Base-by-base conservation (phyloP, 176 grass and related monocot species). In the Oryza nivara region DNA sequence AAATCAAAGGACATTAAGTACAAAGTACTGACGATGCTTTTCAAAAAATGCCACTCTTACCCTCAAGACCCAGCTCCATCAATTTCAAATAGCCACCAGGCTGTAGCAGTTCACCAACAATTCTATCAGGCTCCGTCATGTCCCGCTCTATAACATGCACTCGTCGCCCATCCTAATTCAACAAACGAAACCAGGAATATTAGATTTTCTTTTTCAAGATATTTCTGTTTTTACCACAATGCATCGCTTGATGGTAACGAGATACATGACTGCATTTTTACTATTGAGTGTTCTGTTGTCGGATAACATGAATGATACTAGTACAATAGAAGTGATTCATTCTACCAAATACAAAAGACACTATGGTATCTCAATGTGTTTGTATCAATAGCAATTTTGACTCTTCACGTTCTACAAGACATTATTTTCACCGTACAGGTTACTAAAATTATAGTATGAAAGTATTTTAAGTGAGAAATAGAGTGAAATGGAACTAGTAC, bases 61-160 rank as follows among this genome's bases (percentile, higher is more conserved):
- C 96, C 78, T 96, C 47, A 30, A 99, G 90, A 81, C 82, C 93
- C 81, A 99, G 67, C 69, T 99, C 96, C 2, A 99, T 85, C 82
- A 99, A 83, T 88, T 90, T 99, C 65, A 99, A 78, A 79, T 96
- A 99, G 66, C 96, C 96, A 67, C 96, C 96, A 36, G 96, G 96
- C 44, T 99, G 96, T 75, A 96, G 84, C 13, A 99, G 84, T 84
- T 99, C 96, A 69, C 96, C 96, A 36, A 99, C 96, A 65, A 99
- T 99, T 88, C 96, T 89, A 82, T 96, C 93, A 6, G 93, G 96
- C 63, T 99, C 93, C 54, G 91, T 91, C 63, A 99, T 79, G 72
- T 99, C 96, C 84, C 96, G 94, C 86, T 99, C 96, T 41, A 99
- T 96, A 43, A 99, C 89, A 96, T 91, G 93, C n/a, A 99, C 83